Evolutionary conservation across 768 basidiomycete genomes (phyloP).

Genomic region (Omphalotus guepiniiformis): DNA sequence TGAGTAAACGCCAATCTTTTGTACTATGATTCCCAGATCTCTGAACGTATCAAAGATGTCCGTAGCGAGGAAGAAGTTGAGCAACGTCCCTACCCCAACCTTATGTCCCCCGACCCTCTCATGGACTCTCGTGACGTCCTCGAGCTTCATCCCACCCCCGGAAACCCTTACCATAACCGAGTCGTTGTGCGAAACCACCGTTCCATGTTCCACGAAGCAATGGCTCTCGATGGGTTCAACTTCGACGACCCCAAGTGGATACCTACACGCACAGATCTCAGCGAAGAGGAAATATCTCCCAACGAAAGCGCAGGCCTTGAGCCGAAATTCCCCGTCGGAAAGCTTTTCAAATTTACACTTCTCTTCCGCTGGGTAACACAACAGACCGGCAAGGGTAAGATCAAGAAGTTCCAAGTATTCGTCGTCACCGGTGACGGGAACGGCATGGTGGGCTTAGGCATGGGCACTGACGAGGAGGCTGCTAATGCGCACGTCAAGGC

Average conservation of each 20-base stretch:
- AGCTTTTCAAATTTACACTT: slow-evolving; percentile 39
- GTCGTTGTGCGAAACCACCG: slow-evolving; percentile 68
- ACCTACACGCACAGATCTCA: slow-evolving; percentile 19
- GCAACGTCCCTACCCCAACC: slow-evolving; percentile 42
- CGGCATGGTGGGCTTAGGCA: slow-evolving; percentile 79
- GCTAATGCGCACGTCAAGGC: slow-evolving; percentile 53
- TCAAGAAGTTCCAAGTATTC: slow-evolving; percentile 54
- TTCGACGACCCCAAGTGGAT: slow-evolving; percentile 16
- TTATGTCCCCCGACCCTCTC: slow-evolving; percentile 58
- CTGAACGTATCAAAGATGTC: background rate
- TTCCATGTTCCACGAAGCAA: slow-evolving; percentile 54
- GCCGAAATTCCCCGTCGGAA: slow-evolving; percentile 13
- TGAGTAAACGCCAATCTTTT: background rate
- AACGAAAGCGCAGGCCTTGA: slow-evolving; percentile 22
- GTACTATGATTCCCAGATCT: background rate
- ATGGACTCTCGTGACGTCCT: slow-evolving; percentile 56
- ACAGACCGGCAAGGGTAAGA: slow-evolving; percentile 94
- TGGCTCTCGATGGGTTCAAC: slow-evolving; percentile 28
- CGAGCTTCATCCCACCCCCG: slow-evolving; percentile 48
- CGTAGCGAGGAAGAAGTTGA: slow-evolving; percentile 4
- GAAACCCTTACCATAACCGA: slow-evolving; percentile 53
- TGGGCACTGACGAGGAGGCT: slow-evolving; percentile 67
- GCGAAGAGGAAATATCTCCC: slow-evolving; percentile 26
- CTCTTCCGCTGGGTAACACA: slow-evolving; percentile 63
- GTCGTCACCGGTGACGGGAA: slow-evolving; percentile 80